Evolutionary conservation across 768 basidiomycete species (phyloP).

Genomic region (Boletus rubescentipes): DNA sequence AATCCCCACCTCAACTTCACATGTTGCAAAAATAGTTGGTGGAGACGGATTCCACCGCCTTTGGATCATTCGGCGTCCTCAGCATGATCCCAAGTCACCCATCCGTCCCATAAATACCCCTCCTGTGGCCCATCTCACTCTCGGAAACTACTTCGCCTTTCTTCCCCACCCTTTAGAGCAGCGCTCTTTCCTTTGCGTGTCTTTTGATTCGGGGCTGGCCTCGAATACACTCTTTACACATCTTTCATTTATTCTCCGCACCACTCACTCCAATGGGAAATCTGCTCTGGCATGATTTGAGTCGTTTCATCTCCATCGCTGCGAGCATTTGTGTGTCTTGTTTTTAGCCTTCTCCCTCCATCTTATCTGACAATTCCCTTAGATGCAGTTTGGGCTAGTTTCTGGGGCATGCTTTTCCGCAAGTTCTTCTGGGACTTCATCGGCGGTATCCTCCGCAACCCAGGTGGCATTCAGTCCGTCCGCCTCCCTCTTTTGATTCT

Average conservation of each 20-base stretch:
- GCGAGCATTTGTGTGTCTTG: slow-evolving; percentile 67
- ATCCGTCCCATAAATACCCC: no score
- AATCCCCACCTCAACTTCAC: no score
- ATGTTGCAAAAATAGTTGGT: no score
- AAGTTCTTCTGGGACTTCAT: slow-evolving; percentile 98
- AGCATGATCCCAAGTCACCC: no score
- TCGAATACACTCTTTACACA: slow-evolving; percentile 18
- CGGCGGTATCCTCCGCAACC: slow-evolving; percentile 73
- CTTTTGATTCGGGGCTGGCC: slow-evolving; percentile 16
- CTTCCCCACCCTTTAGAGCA: slow-evolving; percentile 26
- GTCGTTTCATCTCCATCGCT: slow-evolving; percentile 65
- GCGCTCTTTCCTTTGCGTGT: slow-evolving; percentile 33
- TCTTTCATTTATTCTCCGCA: background rate
- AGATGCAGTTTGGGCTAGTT: slow-evolving; percentile 81
- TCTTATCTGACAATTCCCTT: slow-evolving; percentile 11
- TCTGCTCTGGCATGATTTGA: slow-evolving; percentile 78
- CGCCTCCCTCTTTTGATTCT: background rate
- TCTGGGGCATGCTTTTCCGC: slow-evolving; percentile 81
- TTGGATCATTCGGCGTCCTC: no score
- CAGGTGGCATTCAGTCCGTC: slow-evolving; percentile 78
- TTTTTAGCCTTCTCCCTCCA: background rate
- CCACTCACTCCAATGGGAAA: slow-evolving; percentile 58
- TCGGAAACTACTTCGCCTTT: background rate
- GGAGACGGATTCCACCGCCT: no score
- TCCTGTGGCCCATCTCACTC: no score